phyloP scores from a whole-genome alignment of 2,329 filamentous ascomycete species.

The Ceratocystis cubensis region DNA sequence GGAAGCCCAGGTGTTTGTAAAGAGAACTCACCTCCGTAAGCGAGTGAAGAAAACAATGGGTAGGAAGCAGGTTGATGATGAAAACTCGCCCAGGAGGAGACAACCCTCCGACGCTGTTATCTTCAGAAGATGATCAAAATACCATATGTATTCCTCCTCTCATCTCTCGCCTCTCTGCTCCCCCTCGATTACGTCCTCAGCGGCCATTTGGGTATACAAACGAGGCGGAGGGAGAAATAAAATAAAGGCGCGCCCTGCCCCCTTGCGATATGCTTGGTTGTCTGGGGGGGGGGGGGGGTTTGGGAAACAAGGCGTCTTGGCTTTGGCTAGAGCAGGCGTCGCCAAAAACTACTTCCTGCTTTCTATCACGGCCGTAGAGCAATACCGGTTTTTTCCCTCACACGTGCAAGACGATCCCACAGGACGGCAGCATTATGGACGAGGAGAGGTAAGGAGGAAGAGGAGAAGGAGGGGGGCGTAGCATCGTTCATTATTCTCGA shows the following conservation, averaged over 20 bases:
- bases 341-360: neutral
- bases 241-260: neutral
- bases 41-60: slow-evolving; percentile 10
- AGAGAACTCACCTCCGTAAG: neutral
- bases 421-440: neutral
- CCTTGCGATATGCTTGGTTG: too few relatives aligned
- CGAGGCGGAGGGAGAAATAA: neutral
- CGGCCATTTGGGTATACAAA: neutral
- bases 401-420: neutral
- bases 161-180: neutral
- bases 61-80: neutral
- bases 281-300: too few relatives aligned
- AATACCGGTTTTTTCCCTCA: neutral
- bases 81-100: neutral
- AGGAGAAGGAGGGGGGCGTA: neutral
- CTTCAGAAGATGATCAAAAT: neutral
- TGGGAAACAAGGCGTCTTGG: neutral
- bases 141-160: too few relatives aligned
- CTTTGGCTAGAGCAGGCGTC: neutral
- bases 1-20: neutral
- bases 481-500: neutral
- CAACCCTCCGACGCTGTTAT: neutral
- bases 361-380: neutral
- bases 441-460: too few relatives aligned
- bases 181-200: neutral